Percentiles rank a stretch among this genome's conserved stretches.
phyloP scores from a whole-genome alignment of 805 yeast species.

The Jamesozyma piceae region DNA sequence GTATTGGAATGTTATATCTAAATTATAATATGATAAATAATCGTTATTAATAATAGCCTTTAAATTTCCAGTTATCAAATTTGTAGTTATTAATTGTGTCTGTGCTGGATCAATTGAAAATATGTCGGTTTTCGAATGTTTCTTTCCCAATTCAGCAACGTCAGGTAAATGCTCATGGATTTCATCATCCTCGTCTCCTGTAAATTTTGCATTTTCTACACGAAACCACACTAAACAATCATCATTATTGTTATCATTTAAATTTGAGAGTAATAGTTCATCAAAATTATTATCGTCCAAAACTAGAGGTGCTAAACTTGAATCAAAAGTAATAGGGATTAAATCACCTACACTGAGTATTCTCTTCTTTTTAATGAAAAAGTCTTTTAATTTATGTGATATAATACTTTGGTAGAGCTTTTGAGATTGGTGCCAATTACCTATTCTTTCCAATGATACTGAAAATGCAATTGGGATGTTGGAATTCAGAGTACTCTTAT shows the following conservation, averaged over 20 bases:
- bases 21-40: conserved; percentile 41
- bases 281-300: background rate
- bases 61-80: conserved; percentile 39
- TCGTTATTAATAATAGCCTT: conserved; percentile 10
- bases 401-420: conserved; percentile 29
- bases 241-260: conserved; percentile 29
- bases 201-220: conserved; percentile 40
- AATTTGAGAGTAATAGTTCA: background rate
- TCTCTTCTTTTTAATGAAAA: conserved; percentile 50
- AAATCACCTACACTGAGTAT: conserved; percentile 57
- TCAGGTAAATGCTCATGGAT: background rate
- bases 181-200: conserved; percentile 11
- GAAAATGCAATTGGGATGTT: conserved; percentile 16
- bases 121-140: background rate
- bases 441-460: conserved; percentile 22
- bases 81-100: conserved; percentile 58
- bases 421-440: conserved; percentile 23
- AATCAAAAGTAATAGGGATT: conserved; percentile 69
- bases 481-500: background rate
- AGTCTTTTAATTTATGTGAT: conserved; percentile 48
- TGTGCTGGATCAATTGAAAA: conserved; percentile 43
- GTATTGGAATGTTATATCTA: conserved; percentile 37
- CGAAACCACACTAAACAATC: conserved; percentile 82
- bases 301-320: conserved; percentile 12
- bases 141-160: background rate